Evolutionary conservation across 2,329 filamentous ascomycete species (phyloP), one percentile per base, ranked within the genome.

Genomic region (Hortaea sp.): DNA sequence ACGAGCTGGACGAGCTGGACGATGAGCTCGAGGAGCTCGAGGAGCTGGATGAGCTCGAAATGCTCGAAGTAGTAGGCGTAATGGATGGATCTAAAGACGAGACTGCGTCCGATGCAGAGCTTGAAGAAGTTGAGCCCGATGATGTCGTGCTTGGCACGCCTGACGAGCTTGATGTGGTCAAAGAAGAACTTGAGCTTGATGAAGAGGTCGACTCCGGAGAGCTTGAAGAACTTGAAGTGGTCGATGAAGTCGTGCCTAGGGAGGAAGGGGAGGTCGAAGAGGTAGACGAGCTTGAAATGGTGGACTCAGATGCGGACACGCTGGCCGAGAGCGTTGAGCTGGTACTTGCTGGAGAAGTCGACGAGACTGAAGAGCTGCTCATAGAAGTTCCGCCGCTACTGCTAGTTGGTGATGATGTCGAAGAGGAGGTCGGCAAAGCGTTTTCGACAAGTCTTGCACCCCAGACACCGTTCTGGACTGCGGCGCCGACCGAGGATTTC

Each of bases 401-500:
- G 13, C 10, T n/a, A 10, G 37, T 39, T 13, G 37, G 11, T 20
- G 37, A 39, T 10, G 37, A 13, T n/a, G 37, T 13, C 7, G 13
- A 7, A 39, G 37, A 39, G 37, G 10, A n/a, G 9, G 37, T n/a
- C 10, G 37, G 20, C 10, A 48, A 41, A 7, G 48, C 41, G 11
- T 41, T 34, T n/a, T 46, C 47, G 31, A 59, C 41, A 35, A 63
- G 46, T 45, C 53, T 59, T 1, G 60, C 60, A 30, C 59, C 60
- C 43, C 44, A 49, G 35, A 63, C 49, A 7, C 39, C 46, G 37
- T 52, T 52, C 28, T 51, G 50, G n/a, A 57, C 37, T 5, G 38
- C 10, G 10, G 38, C 9, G 20, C 38, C 38, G 20, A 40, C 38
- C 20, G 38, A 11, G 38, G 9, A 11, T 13, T 40, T 40, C 38